Base-by-base conservation (phyloP, 495 filamentous ascomycete species). In the Xylaria telfairii region DNA sequence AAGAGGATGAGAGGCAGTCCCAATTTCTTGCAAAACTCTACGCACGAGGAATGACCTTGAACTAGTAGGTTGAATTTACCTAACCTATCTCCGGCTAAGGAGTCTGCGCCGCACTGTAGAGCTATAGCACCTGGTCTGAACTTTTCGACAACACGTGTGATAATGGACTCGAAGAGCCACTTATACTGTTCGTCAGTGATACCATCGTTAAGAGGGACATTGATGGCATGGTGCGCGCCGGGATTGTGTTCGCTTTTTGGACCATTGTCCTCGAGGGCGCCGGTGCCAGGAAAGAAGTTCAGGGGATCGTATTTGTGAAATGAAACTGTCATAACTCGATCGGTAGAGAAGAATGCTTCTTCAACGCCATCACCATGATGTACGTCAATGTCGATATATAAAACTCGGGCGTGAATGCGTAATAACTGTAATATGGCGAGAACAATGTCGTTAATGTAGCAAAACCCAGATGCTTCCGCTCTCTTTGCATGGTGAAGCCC, bases 391-490 rank as follows among this genome's bases (percentile, higher is more conserved):
- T 99, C 95, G 72, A 99, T 92, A 82, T 99, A 99, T 71, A 99
- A 91, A 32, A 99, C 94, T 73, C 95, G 92, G 69, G 93, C 91
- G 76, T 96, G 92, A 76, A 94, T 86, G 24, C 93, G 92, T 21
- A 99, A 85, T 8, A 99, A 86, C 77, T 97, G 93, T 39, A 98
- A 89, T 73, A 97, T 95, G 56, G 93, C 94, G 34, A 99, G 90
- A 47, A 98, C 96, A 78, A 99, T 98, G 80, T 99, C 96, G 79
- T 99, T 99, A 76, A 97, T 91, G 82, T 99, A 99, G 83, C 96
- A 99, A 82, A 99, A 99, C 7, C 96, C 96, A 61, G 90, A 92
- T 21, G 96, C 96, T 80, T 97, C 93, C 76, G 90, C 89, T 76
- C 96, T 97, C 78, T 97, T 97, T 32, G 96, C 96, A 80, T 99